A percentile compares a stretch with the other conserved stretches of the same genome.
Conservation (phyloP, 768 basidiomycete genomes). For the Psilocybe cubensis region DNA sequence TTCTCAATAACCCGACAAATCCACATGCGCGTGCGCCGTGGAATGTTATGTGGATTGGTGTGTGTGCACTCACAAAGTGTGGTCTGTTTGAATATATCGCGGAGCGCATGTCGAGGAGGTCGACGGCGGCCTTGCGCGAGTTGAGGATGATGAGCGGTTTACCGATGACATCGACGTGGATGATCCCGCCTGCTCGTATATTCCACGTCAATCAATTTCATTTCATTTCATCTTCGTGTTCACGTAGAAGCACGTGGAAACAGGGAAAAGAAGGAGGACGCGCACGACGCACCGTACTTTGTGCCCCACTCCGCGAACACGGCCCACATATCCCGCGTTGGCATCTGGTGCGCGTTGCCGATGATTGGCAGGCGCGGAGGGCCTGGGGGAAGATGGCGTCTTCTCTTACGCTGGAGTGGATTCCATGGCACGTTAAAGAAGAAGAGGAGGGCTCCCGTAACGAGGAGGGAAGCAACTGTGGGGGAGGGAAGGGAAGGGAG, state of each 20-base stretch:
- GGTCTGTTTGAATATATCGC: constrained; percentile 23
- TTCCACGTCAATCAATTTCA: not conserved
- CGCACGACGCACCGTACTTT: constrained; percentile 10
- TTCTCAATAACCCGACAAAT: not conserved
- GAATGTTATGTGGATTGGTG: too few species aligned
- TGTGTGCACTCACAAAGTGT: constrained; percentile 5
- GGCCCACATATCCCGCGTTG: constrained; percentile 11
- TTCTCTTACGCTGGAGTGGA: not conserved
- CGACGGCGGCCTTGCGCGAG: constrained; percentile 17
- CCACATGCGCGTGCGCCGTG: too few species aligned
- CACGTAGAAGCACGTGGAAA: too few species aligned
- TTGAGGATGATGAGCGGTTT: constrained; percentile 19
- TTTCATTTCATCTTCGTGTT: not conserved
- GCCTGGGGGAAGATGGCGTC: constrained; percentile 16
- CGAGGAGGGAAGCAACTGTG: not conserved
- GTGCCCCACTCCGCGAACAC: constrained; percentile 14
- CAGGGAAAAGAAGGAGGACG: not conserved
- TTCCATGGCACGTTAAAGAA: too few species aligned
- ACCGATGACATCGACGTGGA: constrained; percentile 19
- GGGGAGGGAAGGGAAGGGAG: too few species aligned
- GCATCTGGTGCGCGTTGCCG: constrained; percentile 19
- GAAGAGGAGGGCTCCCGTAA: not conserved
- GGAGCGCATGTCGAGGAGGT: constrained; percentile 23
- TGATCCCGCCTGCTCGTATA: constrained; percentile 13
- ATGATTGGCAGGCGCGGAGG: constrained; percentile 17